Conservation (phyloP, 495 filamentous ascomycete species). For the Corynascus novoguineensis region DNA sequence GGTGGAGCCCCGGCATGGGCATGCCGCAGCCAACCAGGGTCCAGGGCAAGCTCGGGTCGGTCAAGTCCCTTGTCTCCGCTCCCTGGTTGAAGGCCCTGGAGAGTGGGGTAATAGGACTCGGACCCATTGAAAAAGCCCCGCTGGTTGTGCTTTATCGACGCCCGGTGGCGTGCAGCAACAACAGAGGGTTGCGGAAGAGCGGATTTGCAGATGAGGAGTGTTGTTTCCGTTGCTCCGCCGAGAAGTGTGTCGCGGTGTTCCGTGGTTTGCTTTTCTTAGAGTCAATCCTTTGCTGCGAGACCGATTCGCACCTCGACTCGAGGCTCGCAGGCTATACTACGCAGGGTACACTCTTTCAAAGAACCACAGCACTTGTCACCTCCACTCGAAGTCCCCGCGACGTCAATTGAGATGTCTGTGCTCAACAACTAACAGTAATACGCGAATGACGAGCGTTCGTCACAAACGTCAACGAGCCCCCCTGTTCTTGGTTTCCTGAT, state of each 20-base stretch:
- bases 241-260: neutral
- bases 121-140: neutral
- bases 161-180: conserved; percentile 1
- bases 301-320: too few relatives aligned
- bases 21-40: conserved; percentile 18
- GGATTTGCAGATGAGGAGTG: neutral
- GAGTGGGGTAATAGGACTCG: conserved; percentile 5
- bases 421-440: neutral
- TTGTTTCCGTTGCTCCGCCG: neutral
- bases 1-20: conserved; percentile 14
- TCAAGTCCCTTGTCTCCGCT: too few relatives aligned
- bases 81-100: conserved; percentile 3
- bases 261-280: too few relatives aligned
- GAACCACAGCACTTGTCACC: too few relatives aligned
- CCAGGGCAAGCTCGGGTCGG: conserved; percentile 8
- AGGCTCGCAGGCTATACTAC: too few relatives aligned
- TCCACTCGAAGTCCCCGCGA: too few relatives aligned
- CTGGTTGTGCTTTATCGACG: neutral
- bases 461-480: neutral
- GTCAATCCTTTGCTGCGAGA: too few relatives aligned
- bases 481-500: neutral
- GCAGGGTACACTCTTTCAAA: too few relatives aligned
- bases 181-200: too few relatives aligned
- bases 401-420: too few relatives aligned
- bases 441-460: too few relatives aligned